Evolutionary conservation across 192 early-diverging fungal genomes (phyloP).

Genomic region (Coemansia sp.): DNA sequence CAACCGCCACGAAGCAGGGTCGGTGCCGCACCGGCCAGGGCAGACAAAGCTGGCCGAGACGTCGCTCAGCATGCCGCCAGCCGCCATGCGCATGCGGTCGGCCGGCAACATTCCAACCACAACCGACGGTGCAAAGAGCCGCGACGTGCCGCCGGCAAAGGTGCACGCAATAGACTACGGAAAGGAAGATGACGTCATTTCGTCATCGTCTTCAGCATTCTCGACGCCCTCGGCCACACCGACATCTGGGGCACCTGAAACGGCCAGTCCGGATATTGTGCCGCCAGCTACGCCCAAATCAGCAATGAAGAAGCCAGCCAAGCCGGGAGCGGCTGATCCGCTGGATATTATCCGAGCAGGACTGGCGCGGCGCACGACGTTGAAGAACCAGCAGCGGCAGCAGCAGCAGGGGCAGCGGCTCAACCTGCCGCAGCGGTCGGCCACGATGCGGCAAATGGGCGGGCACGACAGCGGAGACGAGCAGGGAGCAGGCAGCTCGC

Average conservation of each 20-base stretch:
- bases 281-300: conserved; percentile 17
- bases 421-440: conserved; percentile 33
- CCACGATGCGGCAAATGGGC: conserved; percentile 25
- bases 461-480: conserved; percentile 1
- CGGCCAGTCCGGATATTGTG: conserved; percentile 9
- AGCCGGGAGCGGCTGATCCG: conserved; percentile 32
- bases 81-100: conserved; percentile 17
- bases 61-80: conserved; percentile 12
- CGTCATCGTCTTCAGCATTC: conserved; percentile 8
- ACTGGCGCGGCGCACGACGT: conserved; percentile 43
- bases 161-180: conserved; percentile 3
- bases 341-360: conserved; percentile 53
- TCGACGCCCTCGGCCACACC: conserved; percentile 24
- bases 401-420: conserved; percentile 12
- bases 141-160: neutral
- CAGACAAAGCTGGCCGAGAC: conserved; percentile 9
- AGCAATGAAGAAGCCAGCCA: conserved; percentile 33
- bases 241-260: neutral
- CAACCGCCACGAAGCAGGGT: conserved; percentile 19
- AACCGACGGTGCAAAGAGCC: conserved; percentile 1
- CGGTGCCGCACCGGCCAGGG: conserved; percentile 13
- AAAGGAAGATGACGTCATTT: conserved; percentile 2
- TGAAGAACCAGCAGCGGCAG: conserved; percentile 48
- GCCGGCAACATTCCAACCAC: conserved; percentile 4
- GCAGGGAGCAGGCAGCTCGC: neutral